These are phyloP conservation scores for Tulasnella sp. DNA, from an alignment of 768 basidiomycete genomes.

Conservation along the genomic window DNA sequence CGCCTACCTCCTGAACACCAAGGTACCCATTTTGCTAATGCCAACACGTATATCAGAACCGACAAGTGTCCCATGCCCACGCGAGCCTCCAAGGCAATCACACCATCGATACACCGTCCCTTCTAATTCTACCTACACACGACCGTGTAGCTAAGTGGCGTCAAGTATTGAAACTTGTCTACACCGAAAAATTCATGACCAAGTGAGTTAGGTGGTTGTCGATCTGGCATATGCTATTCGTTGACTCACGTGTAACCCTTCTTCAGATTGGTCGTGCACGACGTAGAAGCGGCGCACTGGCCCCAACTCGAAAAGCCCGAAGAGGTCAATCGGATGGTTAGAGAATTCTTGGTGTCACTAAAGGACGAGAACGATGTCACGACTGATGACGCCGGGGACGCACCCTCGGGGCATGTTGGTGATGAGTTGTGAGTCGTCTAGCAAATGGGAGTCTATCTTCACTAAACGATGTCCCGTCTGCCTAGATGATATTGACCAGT, in stretches of 20 bases:
- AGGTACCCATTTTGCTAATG: background rate
- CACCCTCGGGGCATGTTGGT: too few relatives aligned
- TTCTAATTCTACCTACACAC: constrained; percentile 34
- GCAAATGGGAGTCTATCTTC: too few relatives aligned
- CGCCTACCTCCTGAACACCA: constrained; percentile 6
- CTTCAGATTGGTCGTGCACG: background rate
- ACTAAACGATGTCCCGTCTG: too few relatives aligned
- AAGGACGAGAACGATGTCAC: too few relatives aligned
- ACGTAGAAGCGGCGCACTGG: constrained; percentile 51
- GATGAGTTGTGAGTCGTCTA: too few relatives aligned
- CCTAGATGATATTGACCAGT: too few relatives aligned
- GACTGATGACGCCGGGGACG: too few relatives aligned
- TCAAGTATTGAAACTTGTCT: constrained; percentile 23
- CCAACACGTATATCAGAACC: constrained; percentile 28
- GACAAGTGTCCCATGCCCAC: constrained; percentile 29
- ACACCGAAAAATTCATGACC: constrained; percentile 27
- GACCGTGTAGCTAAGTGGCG: constrained; percentile 38
- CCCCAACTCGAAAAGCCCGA: constrained; percentile 48
- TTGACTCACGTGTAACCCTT: too few relatives aligned
- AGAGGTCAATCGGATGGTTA: constrained; percentile 39
- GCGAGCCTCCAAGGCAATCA: constrained; percentile 33
- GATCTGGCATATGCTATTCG: too few relatives aligned
- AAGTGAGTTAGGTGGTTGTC: constrained; percentile 27
- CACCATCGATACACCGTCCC: constrained; percentile 33
- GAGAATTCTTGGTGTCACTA: constrained; percentile 47